These are phyloP conservation scores for Crithidia bombi DNA, from an alignment of 208 protist species.

Conservation along the genomic window DNA sequence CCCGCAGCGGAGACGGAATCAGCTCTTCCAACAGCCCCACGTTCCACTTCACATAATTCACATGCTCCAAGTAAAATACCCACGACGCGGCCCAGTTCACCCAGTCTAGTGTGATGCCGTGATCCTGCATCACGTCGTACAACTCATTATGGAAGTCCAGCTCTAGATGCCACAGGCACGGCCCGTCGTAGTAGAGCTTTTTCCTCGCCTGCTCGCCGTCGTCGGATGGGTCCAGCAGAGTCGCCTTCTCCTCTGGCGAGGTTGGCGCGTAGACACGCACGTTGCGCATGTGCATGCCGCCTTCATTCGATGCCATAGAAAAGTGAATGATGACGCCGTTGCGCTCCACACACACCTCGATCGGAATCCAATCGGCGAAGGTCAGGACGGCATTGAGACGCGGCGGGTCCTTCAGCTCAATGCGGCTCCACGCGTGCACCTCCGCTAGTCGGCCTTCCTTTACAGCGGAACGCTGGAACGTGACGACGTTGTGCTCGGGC, in stretches of 20 bases:
- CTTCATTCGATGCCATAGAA: conserved; percentile 71
- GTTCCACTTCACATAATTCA: conserved; percentile 65
- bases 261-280: conserved; percentile 67
- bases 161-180: conserved; percentile 85
- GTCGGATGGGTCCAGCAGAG: conserved; percentile 43
- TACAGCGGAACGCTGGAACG: conserved; percentile 57
- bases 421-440: conserved; percentile 62
- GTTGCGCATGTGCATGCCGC: conserved; percentile 89
- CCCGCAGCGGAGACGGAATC: conserved; percentile 56
- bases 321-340: conserved; percentile 82
- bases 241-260: conserved; percentile 19
- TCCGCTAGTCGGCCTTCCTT: conserved; percentile 35
- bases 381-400: conserved; percentile 66
- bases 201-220: conserved; percentile 59
- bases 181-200: conserved; percentile 83
- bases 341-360: conserved; percentile 77
- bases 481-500: conserved; percentile 48
- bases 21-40: conserved; percentile 66
- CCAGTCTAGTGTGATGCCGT: conserved; percentile 76
- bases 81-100: conserved; percentile 75
- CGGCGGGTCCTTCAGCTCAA: conserved; percentile 67
- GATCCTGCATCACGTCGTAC: conserved; percentile 89
- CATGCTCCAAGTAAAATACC: conserved; percentile 83
- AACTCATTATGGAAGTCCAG: conserved; percentile 83
- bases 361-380: conserved; percentile 77